Evolutionary conservation across 2,329 filamentous ascomycete species (phyloP).

Genomic region (Metarhizium robertsii): DNA sequence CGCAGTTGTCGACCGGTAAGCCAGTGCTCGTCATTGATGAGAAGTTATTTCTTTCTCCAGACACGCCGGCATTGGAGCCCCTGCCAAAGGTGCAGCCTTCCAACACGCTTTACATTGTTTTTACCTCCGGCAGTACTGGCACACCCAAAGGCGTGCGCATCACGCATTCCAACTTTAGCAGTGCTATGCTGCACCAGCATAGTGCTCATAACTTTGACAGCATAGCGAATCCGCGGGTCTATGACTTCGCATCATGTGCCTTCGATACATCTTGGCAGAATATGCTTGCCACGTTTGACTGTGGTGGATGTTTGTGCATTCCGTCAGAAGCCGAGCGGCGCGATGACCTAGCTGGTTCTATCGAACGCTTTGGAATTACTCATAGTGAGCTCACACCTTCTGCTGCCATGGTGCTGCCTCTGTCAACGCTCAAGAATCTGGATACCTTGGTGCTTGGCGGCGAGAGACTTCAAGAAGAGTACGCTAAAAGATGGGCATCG

Average conservation of each 20-base stretch:
- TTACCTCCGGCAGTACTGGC: slow-evolving; percentile 22
- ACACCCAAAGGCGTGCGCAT: slow-evolving; percentile 40
- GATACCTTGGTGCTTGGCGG: slow-evolving; percentile 4
- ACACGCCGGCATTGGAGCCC: background rate
- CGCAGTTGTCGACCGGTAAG: background rate
- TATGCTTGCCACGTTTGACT: slow-evolving; percentile 9
- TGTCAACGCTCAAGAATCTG: background rate
- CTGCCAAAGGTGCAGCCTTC: slow-evolving; percentile 8
- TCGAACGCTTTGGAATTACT: background rate
- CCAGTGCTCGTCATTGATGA: slow-evolving; percentile 1
- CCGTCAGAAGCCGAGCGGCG: slow-evolving; percentile 8
- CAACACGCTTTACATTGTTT: slow-evolving; percentile 28
- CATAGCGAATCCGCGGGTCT: slow-evolving; percentile 8
- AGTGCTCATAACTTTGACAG: slow-evolving; percentile 5
- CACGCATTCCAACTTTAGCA: slow-evolving; percentile 11
- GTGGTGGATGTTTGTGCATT: slow-evolving; percentile 13
- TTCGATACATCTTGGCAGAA: slow-evolving; percentile 14
- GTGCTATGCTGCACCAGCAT: slow-evolving; percentile 6
- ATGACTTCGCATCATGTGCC: slow-evolving; percentile 14
- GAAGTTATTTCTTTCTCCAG: background rate
- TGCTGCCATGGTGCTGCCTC: background rate
- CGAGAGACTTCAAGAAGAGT: background rate
- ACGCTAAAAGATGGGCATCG: background rate
- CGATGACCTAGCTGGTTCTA: slow-evolving; percentile 1
- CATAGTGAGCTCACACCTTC: slow-evolving; percentile 2